Conservation (phyloP, 768 basidiomycete genomes). For the Cantharellus anzutake region DNA sequence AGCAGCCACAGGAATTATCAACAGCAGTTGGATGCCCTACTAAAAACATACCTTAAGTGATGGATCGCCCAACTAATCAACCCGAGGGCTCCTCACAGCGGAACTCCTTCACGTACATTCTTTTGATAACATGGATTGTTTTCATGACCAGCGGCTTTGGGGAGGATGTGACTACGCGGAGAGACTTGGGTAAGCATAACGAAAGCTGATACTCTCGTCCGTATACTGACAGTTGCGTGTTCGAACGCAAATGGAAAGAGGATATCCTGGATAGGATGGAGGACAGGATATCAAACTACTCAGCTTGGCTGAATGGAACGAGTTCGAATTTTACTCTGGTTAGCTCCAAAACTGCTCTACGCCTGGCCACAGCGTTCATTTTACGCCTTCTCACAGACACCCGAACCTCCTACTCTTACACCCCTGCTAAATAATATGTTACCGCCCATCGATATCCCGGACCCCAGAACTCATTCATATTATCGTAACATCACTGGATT, state of each 20-base stretch:
- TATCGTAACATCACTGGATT: constrained; percentile 66
- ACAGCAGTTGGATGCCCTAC: no score
- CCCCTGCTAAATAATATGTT: constrained; percentile 33
- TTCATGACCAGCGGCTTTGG: constrained; percentile 66
- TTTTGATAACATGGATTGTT: constrained; percentile 54
- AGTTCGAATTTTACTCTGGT: constrained; percentile 48
- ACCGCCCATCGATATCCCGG: constrained; percentile 25
- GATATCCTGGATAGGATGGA: constrained; percentile 39
- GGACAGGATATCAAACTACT: constrained; percentile 50
- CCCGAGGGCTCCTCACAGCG: not conserved
- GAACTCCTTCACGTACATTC: constrained; percentile 46
- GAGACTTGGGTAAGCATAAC: constrained; percentile 4
- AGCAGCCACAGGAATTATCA: no score
- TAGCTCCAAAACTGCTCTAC: constrained; percentile 8
- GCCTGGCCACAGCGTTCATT: not conserved
- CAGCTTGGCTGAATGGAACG: constrained; percentile 54
- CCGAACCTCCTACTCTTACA: constrained; percentile 14
- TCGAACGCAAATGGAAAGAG: constrained; percentile 12
- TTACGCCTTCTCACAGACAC: constrained; percentile 3
- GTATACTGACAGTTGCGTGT: not conserved
- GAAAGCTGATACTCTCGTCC: no score
- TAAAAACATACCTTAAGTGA: no score
- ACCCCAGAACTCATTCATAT: constrained; percentile 35
- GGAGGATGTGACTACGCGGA: constrained; percentile 5
- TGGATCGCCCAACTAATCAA: no score